Base-by-base conservation (phyloP, 2,329 filamentous ascomycete species). In the Tolypocladium endophyticum region DNA sequence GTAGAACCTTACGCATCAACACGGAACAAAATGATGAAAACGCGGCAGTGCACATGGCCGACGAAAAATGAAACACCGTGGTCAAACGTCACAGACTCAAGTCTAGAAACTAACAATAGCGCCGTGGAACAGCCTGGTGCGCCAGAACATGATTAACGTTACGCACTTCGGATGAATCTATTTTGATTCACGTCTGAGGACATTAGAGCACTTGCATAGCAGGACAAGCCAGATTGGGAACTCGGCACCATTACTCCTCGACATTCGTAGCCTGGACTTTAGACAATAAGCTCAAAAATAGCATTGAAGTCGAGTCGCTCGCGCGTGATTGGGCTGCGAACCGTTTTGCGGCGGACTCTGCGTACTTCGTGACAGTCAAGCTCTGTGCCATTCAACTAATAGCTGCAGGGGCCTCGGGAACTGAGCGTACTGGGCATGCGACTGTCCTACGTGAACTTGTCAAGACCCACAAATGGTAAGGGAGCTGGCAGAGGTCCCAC, bases 391-490 rank as follows among this genome's bases (percentile, higher is more conserved):
- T 25, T 23, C 8, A 4, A 33, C n/a, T 6, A 71, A 59, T 47
- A 66, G 56, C 85, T 81, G 81, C 77, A 81, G 5, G 73, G 75
- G 2, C 73, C 82, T 4, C 70, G 73, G 58, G 70, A 71, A 57
- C 77, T 82, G 61, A 72, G 71, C 1, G 72, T 75, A 14, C 70
- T 72, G 18, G 80, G 84, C 61, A 74, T 83, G 62, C 73, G 76
- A 57, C 71, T 81, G 12, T 66, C 80, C 20, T 75, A 70, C 59
- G 68, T 73, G 39, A 73, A 62, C 77, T 79, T 64, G 79, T n/a
- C n/a, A 83, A 58, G 75, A 74, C 47, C 72, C 87, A 61, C 79
- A 83, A 56, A 87, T 84, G 84, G 76, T 81, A 47, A 76, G 77
- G 61, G 80, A 85, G 65, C 66, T 87, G 61, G 75, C 80, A 20